A percentile compares a stretch with the other conserved stretches of the same genome.
phyloP scores from a whole-genome alignment of 139 green algal genomes.

The Pleodorina starrii region DNA sequence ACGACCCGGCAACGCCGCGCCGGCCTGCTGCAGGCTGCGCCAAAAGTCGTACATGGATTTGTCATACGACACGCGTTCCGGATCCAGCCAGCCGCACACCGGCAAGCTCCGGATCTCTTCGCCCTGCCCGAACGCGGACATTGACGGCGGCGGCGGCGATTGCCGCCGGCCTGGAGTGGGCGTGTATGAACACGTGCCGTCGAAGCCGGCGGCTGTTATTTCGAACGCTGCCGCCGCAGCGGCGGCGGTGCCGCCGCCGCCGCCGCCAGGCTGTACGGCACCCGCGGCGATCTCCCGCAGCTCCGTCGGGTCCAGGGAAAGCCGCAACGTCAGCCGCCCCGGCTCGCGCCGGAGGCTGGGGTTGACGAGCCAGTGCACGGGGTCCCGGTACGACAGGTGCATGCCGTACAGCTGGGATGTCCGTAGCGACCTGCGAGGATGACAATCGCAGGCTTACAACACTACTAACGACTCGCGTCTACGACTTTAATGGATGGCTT shows the following conservation, averaged over 20 bases:
- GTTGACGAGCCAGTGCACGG: not conserved
- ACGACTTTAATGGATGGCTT: too few relatives aligned
- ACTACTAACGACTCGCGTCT: too few relatives aligned
- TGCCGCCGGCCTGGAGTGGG: not conserved
- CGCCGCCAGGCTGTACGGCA: not conserved
- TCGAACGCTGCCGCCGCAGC: not conserved
- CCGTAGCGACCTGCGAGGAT: not conserved
- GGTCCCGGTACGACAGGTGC: not conserved
- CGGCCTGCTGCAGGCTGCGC: not conserved
- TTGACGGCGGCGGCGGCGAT: not conserved
- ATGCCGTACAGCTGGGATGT: not conserved
- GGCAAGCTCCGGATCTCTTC: not conserved
- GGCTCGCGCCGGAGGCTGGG: slow-evolving; percentile 26
- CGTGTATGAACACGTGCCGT: not conserved
- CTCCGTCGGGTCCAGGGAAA: not conserved
- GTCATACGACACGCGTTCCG: not conserved
- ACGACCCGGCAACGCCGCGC: not conserved
- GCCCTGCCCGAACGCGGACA: too few relatives aligned
- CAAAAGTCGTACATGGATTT: not conserved
- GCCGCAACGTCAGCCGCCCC: not conserved
- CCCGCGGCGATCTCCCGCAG: not conserved
- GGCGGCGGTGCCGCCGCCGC: too few relatives aligned
- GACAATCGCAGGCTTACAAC: too few relatives aligned
- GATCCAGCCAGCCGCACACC: slow-evolving; percentile 24
- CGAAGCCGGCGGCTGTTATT: not conserved